phyloP scores from a whole-genome alignment of 352 stramenopile genomes.

The Phytophthora palmivora region DNA sequence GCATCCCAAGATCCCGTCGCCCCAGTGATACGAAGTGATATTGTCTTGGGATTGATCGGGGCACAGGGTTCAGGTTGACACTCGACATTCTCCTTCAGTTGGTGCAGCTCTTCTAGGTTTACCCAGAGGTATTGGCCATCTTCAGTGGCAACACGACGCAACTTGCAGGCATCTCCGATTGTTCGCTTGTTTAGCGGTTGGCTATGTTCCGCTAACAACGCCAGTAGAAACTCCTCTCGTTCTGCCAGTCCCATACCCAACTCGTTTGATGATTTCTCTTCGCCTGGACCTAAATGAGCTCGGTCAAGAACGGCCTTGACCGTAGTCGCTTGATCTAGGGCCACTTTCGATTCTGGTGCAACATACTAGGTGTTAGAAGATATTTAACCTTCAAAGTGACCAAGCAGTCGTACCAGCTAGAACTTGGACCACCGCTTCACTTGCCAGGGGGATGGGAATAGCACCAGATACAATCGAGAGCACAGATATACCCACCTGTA shows the following conservation, averaged over 20 bases:
- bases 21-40: slow-evolving; percentile 1
- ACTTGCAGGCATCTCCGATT: background rate
- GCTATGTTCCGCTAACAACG: background rate
- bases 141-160: background rate
- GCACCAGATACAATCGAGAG: background rate
- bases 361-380: background rate
- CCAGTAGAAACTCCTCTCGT: background rate
- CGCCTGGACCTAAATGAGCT: background rate
- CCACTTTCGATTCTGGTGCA: background rate
- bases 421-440: background rate
- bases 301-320: background rate
- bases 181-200: background rate
- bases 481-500: background rate
- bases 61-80: background rate
- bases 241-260: background rate
- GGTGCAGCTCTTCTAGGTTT: background rate
- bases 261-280: background rate
- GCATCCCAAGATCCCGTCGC: background rate
- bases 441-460: background rate
- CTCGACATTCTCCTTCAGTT: background rate
- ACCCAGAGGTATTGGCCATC: slow-evolving; percentile 5
- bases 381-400: background rate
- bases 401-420: background rate
- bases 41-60: background rate
- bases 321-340: background rate